Conservation (phyloP, 768 basidiomycete genomes). For the Tylopilus balloui region DNA sequence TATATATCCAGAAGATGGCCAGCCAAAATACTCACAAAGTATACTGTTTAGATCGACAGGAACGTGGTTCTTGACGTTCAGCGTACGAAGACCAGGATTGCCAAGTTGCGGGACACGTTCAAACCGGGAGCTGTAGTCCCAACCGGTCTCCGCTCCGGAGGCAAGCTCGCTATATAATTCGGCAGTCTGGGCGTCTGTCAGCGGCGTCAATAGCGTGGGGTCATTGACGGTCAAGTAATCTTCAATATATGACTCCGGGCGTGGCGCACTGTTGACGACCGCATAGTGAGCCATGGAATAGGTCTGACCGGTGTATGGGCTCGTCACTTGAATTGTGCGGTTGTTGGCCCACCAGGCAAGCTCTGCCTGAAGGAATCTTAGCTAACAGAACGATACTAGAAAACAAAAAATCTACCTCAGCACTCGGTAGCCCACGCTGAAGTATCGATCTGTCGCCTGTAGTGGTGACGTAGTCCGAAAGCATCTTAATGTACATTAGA, state of each 20-base stretch:
- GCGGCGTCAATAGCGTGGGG: slow-evolving; percentile 45
- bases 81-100: slow-evolving; percentile 56
- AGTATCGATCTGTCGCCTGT: slow-evolving; percentile 76
- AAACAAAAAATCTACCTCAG: slow-evolving; percentile 50
- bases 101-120: slow-evolving; percentile 33
- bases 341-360: slow-evolving; percentile 79
- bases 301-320: slow-evolving; percentile 64
- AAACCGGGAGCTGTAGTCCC: slow-evolving; percentile 44
- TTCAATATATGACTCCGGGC: slow-evolving; percentile 79
- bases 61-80: slow-evolving; percentile 67
- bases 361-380: slow-evolving; percentile 55
- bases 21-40: slow-evolving; percentile 51
- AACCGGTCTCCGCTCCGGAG: slow-evolving; percentile 78
- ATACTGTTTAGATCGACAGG: slow-evolving; percentile 83
- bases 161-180: slow-evolving; percentile 86
- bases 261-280: slow-evolving; percentile 80
- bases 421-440: slow-evolving; percentile 73
- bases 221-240: slow-evolving; percentile 81
- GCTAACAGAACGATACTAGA: neutral
- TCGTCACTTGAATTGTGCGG: slow-evolving; percentile 61
- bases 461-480: slow-evolving; percentile 72
- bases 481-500: slow-evolving; percentile 53
- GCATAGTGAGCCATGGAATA: slow-evolving; percentile 67
- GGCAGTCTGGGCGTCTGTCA: slow-evolving; percentile 57
- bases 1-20: neutral